Base-by-base conservation (phyloP, 2,329 filamentous ascomycete species). In the Hymenoscyphus linearis region DNA sequence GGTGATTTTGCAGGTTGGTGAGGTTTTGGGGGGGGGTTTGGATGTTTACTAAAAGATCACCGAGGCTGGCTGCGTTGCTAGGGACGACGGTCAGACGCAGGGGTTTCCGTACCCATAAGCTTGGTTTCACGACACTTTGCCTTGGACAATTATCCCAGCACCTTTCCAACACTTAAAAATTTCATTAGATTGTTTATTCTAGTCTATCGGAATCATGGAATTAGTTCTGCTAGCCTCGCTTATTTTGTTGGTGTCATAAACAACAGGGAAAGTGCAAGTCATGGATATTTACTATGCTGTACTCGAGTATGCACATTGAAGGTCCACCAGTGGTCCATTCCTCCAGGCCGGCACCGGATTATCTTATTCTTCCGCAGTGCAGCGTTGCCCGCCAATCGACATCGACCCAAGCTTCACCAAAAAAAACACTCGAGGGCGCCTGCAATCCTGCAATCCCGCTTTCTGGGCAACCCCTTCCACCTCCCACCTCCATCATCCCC, bases 401-500 rank as follows among this genome's bases (percentile, higher is more conserved):
- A 7, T 2, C 37, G 6, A n/a, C 37, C 44, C 44, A 47, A 47
- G 18, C 44, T 47, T 47, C 44, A 10, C 44, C 7, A 22, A 47
- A 47, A 47, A 47, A 31, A 31, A 31, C 27, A 31, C 27, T 9
- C 27, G 27, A n/a, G n/a, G n/a, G n/a, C 18, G 25, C 18, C 40
- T 22, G n/a, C 9, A n/a, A n/a, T n/a, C n/a, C 7, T 53, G 34
- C 40, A 60, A 60, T 47, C 18, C 18, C 13, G 44, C 22, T 25
- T 12, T 47, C 44, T 47, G 44, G 44, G 44, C 44, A 47, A 47
- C 18, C 18, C 44, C 44, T 47, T 47, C 44, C 44, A 47, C 47
- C 40, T 40, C 35, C 44, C 44, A 47, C 47, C 40, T 40, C 35
- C 35, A 26, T 57, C 62, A 61, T 62, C 63, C 60, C n/a, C n/a